These are phyloP conservation scores for Pythium insidiosum DNA, from an alignment of 352 stramenopile species.

Conservation along the genomic window DNA sequence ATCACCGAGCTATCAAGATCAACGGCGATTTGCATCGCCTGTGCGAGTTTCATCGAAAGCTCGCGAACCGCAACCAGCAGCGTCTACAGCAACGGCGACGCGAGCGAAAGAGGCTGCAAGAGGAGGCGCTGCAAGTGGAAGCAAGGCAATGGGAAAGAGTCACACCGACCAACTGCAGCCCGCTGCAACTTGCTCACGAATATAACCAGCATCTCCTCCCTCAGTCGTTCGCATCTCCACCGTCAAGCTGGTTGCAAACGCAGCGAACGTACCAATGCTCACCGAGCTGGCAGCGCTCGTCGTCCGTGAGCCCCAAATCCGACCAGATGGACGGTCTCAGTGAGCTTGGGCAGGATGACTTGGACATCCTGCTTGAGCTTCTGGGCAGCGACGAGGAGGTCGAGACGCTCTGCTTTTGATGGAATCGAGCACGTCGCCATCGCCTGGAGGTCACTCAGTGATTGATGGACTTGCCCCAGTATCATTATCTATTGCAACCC, in stretches of 20 bases:
- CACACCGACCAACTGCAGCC: not conserved
- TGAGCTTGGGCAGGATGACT: constrained; percentile 11
- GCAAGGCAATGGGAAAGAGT: too few relatives aligned
- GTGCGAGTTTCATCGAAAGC: constrained; percentile 14
- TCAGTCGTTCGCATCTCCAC: not conserved
- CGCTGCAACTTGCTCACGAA: not conserved
- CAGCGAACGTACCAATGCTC: not conserved
- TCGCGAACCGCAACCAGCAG: constrained; percentile 17
- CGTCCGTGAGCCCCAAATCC: not conserved
- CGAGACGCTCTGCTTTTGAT: not conserved
- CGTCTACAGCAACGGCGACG: constrained; percentile 13
- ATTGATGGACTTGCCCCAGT: not conserved
- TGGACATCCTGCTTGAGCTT: constrained; percentile 15
- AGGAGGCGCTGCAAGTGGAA: not conserved
- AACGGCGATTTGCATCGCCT: constrained; percentile 13
- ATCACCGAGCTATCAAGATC: constrained; percentile 10
- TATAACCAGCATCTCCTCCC: not conserved
- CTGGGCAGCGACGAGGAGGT: constrained; percentile 6
- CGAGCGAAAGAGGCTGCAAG: constrained; percentile 4
- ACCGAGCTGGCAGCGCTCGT: not conserved
- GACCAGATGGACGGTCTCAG: constrained; percentile 3
- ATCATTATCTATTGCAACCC: too few relatives aligned
- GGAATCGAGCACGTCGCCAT: not conserved
- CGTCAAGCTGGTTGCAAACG: not conserved
- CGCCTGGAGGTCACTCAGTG: not conserved